Percentiles rank a stretch among this genome's conserved stretches.
Evolutionary conservation across 768 basidiomycete species (phyloP).

Genomic region (Tylopilus cervinicoccineus): DNA sequence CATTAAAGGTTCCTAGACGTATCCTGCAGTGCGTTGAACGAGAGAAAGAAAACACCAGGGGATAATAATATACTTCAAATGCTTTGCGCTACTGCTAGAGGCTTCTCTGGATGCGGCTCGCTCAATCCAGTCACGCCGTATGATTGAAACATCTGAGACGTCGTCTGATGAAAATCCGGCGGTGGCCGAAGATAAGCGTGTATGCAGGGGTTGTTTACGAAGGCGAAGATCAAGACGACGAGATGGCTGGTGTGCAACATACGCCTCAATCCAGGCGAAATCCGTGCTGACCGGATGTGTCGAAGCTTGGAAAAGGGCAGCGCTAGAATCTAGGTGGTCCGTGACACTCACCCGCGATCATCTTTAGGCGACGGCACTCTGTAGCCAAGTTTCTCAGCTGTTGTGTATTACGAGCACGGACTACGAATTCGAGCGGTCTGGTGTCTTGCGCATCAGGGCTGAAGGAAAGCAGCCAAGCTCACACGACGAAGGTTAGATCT

Average conservation of each 20-base stretch:
- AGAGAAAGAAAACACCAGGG: neutral
- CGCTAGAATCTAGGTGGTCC: neutral
- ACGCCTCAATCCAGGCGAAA: conserved; percentile 19
- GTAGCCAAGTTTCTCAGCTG: conserved; percentile 43
- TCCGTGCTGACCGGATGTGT: conserved; percentile 2
- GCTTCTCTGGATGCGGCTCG: conserved; percentile 36
- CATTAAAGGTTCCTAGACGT: conserved; percentile 79
- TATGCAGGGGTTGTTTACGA: conserved; percentile 42
- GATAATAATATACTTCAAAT: conserved; percentile 19
- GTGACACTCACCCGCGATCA: conserved; percentile 44
- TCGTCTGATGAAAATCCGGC: conserved; percentile 68
- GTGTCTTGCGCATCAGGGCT: conserved; percentile 38
- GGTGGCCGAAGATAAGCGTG: conserved; percentile 53
- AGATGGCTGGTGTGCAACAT: conserved; percentile 7
- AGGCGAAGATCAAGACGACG: conserved; percentile 47
- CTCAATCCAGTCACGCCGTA: conserved; percentile 66
- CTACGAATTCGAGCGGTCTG: conserved; percentile 41
- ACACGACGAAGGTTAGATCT: conserved; percentile 2
- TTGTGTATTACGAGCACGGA: conserved; percentile 41
- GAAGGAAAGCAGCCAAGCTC: conserved; percentile 56
- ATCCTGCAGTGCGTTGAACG: conserved; percentile 37
- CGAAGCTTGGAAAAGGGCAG: conserved; percentile 8
- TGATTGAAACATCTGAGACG: conserved; percentile 46
- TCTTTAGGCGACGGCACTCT: conserved; percentile 57
- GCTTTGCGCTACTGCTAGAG: conserved; percentile 17